A percentile compares a stretch with the other conserved stretches of the same genome.
Evolutionary conservation across 768 basidiomycete species (phyloP).

Genomic region (Tephrocybe sp.): DNA sequence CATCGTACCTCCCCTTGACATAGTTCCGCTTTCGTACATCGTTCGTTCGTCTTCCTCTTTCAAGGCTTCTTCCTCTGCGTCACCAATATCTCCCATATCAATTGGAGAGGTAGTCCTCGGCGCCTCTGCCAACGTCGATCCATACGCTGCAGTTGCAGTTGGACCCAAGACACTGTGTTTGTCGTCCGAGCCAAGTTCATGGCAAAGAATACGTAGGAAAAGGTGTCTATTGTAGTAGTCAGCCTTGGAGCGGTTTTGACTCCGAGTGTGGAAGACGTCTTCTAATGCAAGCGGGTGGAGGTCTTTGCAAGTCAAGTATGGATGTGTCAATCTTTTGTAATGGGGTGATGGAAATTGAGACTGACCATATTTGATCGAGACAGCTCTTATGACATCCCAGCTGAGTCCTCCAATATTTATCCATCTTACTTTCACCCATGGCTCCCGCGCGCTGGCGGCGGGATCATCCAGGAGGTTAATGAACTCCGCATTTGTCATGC

Average conservation of each 20-base stretch:
- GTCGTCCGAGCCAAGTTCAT: conserved; percentile 44
- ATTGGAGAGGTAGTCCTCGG: conserved; percentile 37
- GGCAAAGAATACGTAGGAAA: conserved; percentile 67
- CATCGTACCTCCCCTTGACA: conserved; percentile 3
- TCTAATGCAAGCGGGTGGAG: conserved; percentile 72
- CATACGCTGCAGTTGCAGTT: conserved; percentile 19
- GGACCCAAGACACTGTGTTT: conserved; percentile 15
- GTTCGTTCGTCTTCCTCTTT: conserved; percentile 10
- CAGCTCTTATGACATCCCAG: conserved; percentile 71
- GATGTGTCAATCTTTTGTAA: not conserved
- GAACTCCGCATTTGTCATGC: conserved; percentile 62
- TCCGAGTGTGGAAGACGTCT: conserved; percentile 58
- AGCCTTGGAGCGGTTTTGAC: conserved; percentile 58
- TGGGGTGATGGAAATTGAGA: not conserved
- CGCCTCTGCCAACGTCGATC: conserved; percentile 25
- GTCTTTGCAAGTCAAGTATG: conserved; percentile 31
- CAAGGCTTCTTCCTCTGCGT: conserved; percentile 4
- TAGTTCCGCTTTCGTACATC: conserved; percentile 7
- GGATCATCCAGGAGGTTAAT: conserved; percentile 49
- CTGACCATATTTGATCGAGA: conserved; percentile 64
- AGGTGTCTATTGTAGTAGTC: conserved; percentile 72
- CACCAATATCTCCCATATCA: conserved; percentile 12
- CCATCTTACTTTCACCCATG: conserved; percentile 72
- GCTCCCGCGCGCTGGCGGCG: conserved; percentile 43
- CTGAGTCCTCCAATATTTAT: conserved; percentile 67